phyloP scores from a whole-genome alignment of 192 early-diverging fungal species.

The Backusella tarrabulga region DNA sequence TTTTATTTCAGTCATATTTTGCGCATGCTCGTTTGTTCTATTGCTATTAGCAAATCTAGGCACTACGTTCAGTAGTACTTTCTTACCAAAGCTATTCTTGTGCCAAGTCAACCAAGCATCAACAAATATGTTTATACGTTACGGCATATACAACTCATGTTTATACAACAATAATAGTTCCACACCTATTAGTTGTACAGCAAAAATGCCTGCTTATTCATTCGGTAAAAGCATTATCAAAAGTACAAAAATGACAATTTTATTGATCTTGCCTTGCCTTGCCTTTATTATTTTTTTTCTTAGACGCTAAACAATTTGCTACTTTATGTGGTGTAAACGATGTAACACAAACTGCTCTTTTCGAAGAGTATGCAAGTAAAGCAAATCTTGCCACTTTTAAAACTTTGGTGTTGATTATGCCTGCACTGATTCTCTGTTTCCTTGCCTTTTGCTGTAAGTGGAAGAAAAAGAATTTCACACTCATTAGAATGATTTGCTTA shows the following conservation, averaged over 20 bases:
- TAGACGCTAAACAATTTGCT: constrained; percentile 8
- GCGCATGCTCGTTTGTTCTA: constrained; percentile 7
- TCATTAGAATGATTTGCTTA: background rate
- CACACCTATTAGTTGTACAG: background rate
- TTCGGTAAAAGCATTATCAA: background rate
- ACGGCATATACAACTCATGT: constrained; percentile 30
- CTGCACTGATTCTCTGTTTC: constrained; percentile 15
- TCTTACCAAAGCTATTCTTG: constrained; percentile 21
- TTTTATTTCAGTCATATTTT: constrained; percentile 8
- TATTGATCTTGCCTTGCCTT: background rate
- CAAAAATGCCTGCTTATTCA: background rate
- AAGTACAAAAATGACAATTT: background rate
- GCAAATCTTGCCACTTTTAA: background rate
- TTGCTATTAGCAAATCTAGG: constrained; percentile 25
- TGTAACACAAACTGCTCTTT: background rate
- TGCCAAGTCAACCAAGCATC: background rate
- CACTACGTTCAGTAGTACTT: constrained; percentile 26
- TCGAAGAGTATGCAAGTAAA: background rate
- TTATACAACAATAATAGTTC: background rate
- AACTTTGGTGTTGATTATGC: constrained; percentile 1
- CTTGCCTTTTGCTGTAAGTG: background rate
- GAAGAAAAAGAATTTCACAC: background rate
- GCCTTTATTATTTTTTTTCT: background rate
- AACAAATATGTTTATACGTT: constrained; percentile 19
- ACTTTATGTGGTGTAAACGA: constrained; percentile 6